A percentile compares a stretch with the other conserved stretches of the same genome.
These are phyloP conservation scores for Kwoniella bestiolae DNA, from an alignment of 768 basidiomycete genomes.

Conservation along the genomic window DNA sequence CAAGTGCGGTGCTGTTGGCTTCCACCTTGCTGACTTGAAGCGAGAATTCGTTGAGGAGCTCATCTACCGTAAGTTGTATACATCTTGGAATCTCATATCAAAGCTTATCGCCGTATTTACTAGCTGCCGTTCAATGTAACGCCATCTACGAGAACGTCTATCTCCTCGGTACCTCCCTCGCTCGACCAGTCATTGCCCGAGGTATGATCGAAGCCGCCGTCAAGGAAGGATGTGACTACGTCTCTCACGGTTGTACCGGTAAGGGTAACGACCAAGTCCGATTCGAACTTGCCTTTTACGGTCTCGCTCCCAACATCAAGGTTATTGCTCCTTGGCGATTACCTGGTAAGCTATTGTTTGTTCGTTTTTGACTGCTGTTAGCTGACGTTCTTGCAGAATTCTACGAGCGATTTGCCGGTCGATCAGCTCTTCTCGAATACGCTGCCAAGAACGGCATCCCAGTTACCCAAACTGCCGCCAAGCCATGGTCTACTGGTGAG, in stretches of 20 bases:
- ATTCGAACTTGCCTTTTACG: slow-evolving; percentile 98
- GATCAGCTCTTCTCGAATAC: slow-evolving; percentile 87
- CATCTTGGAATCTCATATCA: neutral
- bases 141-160: slow-evolving; percentile 99
- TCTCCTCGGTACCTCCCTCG: slow-evolving; percentile 94
- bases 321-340: slow-evolving; percentile 98
- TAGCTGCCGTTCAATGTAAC: slow-evolving; percentile 90
- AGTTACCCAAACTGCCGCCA: slow-evolving; percentile 90
- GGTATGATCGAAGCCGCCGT: slow-evolving; percentile 96
- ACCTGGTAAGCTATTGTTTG: slow-evolving; percentile 66
- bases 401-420: slow-evolving; percentile 96
- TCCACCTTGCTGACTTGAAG: slow-evolving; percentile 92
- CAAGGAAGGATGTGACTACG: slow-evolving; percentile 91
- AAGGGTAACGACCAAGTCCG: slow-evolving; percentile 99
- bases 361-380: too few species aligned
- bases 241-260: slow-evolving; percentile 97
- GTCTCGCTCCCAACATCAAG: slow-evolving; percentile 96
- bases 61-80: slow-evolving; percentile 69
- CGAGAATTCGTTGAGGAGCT: slow-evolving; percentile 93
- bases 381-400: too few species aligned
- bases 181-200: slow-evolving; percentile 96
- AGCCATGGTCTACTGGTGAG: slow-evolving; percentile 90
- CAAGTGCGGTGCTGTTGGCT: slow-evolving; percentile 90
- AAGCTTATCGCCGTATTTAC: neutral
- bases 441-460: slow-evolving; percentile 87